These are phyloP conservation scores for Umbilicus rupestris DNA, from an alignment of 164 flowering plant genomes.

Conservation along the genomic window DNA sequence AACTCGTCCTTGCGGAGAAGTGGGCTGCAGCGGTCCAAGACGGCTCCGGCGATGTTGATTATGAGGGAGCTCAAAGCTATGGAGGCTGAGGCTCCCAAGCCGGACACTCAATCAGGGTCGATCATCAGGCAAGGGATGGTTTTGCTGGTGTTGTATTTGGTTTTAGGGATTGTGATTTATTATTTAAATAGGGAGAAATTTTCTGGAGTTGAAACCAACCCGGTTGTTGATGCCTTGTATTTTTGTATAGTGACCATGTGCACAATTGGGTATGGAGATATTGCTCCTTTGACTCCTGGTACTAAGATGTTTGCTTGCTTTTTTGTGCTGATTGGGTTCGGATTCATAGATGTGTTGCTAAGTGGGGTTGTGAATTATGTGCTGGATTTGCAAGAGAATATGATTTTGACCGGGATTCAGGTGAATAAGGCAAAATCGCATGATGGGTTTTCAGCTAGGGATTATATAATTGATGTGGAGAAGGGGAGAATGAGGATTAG, in stretches of 20 bases:
- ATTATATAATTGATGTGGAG: conserved; percentile 41
- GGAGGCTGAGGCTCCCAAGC: conserved; percentile 20
- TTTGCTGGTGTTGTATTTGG: conserved; percentile 38
- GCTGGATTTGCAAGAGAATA: conserved; percentile 46
- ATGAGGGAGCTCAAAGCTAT: conserved; percentile 25
- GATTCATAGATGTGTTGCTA: conserved; percentile 43
- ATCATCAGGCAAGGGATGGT: conserved; percentile 41
- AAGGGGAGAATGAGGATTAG: conserved; percentile 63
- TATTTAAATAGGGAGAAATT: conserved; percentile 39
- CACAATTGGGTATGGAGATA: conserved; percentile 62
- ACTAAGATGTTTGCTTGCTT: conserved; percentile 46
- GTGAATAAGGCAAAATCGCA: conserved; percentile 5
- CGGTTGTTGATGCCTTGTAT: conserved; percentile 54
- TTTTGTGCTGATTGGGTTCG: conserved; percentile 49
- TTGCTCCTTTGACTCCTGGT: conserved; percentile 35
- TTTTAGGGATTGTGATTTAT: conserved; percentile 42
- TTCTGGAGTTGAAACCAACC: conserved; percentile 57
- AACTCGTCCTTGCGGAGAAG: not conserved
- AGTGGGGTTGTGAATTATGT: conserved; percentile 50
- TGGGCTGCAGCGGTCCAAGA: conserved; percentile 38
- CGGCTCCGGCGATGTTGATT: conserved; percentile 53
- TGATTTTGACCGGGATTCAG: conserved; percentile 33
- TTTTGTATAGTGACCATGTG: conserved; percentile 65
- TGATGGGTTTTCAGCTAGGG: conserved; percentile 23
- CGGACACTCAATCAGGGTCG: conserved; percentile 29